Percentiles rank a stretch among this genome's conserved stretches.
These are phyloP conservation scores for Talaromyces sp. DNA, from an alignment of 2,329 filamentous ascomycete species.

Conservation along the genomic window DNA sequence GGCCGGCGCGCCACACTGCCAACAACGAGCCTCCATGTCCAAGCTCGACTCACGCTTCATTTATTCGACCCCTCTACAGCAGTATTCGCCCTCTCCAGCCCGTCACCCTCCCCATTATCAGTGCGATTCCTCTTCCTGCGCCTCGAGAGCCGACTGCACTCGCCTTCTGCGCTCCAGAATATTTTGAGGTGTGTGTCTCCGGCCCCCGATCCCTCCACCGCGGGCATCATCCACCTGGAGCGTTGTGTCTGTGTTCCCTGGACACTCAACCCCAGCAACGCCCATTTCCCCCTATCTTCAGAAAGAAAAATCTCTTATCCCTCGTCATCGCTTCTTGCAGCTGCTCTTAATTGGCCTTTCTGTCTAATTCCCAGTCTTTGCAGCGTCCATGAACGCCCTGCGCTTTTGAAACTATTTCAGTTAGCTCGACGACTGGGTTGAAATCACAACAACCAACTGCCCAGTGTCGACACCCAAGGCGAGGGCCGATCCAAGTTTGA, in stretches of 20 bases:
- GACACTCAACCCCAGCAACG: not conserved
- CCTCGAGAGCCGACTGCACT: not conserved
- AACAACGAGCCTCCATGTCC: not conserved
- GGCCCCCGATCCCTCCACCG: slow-evolving; percentile 15
- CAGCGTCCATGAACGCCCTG: slow-evolving; percentile 15
- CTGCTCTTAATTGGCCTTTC: slow-evolving; percentile 13
- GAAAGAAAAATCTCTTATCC: slow-evolving; percentile 13
- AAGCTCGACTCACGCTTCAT: not conserved
- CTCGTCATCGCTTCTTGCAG: not conserved
- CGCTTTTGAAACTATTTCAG: slow-evolving; percentile 13
- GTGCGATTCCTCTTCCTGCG: not conserved
- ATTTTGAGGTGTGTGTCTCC: not conserved
- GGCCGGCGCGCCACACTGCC: slow-evolving; percentile 1
- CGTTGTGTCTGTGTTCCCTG: not conserved
- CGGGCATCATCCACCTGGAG: not conserved
- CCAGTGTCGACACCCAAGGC: slow-evolving; percentile 27
- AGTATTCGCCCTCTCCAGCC: not conserved
- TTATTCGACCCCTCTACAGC: slow-evolving; percentile 7
- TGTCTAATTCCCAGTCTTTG: slow-evolving; percentile 12
- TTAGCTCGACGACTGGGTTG: slow-evolving; percentile 22
- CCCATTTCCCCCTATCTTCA: slow-evolving; percentile 21
- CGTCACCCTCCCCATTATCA: not conserved
- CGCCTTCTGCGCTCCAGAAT: not conserved
- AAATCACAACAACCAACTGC: slow-evolving; percentile 11
- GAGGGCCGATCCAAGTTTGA: slow-evolving; percentile 24